phyloP scores from a whole-genome alignment of 345 rosid species.

The Arabidopsis thaliana region TAIR10.1 NC_003070.9:1654001-1654500 shows the following conservation, averaged over 20 bases:
- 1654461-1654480: slow-evolving; percentile 66
- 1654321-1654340: slow-evolving; percentile 61
- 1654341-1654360: slow-evolving; percentile 71
- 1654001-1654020: slow-evolving; percentile 44
- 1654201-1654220: slow-evolving; percentile 18
- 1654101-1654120: slow-evolving; percentile 64
- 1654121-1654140: slow-evolving; percentile 64
- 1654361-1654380: slow-evolving; percentile 55
- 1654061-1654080: slow-evolving; percentile 47
- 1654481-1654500: slow-evolving; percentile 56
- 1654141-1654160: slow-evolving; percentile 62
- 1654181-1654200: slow-evolving; percentile 32
- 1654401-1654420: slow-evolving; percentile 21
- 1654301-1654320: slow-evolving; percentile 67
- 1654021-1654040: slow-evolving; percentile 51
- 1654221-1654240: slow-evolving; percentile 18
- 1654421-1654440: slow-evolving; percentile 20
- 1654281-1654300: slow-evolving; percentile 70
- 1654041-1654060: slow-evolving; percentile 53
- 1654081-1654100: slow-evolving; percentile 53
- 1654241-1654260: slow-evolving; percentile 10
- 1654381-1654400: slow-evolving; percentile 26
- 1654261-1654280: slow-evolving; percentile 22
- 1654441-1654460: slow-evolving; percentile 61
- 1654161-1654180: slow-evolving; percentile 32